phyloP scores from a whole-genome alignment of 345 rosid species.

The Hibiscus trionum region DNA sequence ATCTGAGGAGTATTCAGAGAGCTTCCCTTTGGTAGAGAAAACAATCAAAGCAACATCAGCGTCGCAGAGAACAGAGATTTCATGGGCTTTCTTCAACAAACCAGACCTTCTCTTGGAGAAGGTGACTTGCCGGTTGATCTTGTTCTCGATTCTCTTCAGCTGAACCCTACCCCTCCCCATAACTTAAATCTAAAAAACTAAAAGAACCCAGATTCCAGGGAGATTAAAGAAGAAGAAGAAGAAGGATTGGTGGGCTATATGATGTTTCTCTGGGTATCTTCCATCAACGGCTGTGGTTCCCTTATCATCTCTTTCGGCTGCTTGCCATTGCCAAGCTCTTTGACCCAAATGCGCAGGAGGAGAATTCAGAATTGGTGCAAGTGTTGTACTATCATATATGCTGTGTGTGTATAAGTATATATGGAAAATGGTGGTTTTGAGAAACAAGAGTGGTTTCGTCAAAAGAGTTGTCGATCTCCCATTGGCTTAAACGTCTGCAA shows the following conservation, averaged over 20 bases:
- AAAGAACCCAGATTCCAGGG: neutral
- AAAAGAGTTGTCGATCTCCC: neutral
- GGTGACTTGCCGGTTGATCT: constrained; percentile 40
- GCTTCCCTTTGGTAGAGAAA: constrained; percentile 43
- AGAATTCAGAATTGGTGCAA: neutral
- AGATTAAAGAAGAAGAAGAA: neutral
- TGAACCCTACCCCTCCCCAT: constrained; percentile 47
- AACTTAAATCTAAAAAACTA: neutral
- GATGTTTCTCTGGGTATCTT: neutral
- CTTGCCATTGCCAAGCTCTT: neutral
- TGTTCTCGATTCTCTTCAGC: constrained; percentile 27
- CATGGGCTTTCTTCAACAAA: constrained; percentile 39
- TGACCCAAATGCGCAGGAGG: neutral
- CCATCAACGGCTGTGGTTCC: neutral
- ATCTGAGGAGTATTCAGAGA: constrained; percentile 37
- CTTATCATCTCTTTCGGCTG: neutral
- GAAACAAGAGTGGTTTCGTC: constrained; percentile 1
- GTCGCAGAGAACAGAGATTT: constrained; percentile 19
- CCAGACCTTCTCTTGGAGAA: constrained; percentile 40
- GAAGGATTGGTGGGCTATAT: neutral
- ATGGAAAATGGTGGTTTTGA: neutral
- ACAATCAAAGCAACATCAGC: constrained; percentile 23
- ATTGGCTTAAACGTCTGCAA: neutral
- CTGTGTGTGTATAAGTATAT: neutral
- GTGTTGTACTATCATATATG: neutral